Conservation (phyloP, 257 asterid species). For the Striga asiatica region DNA sequence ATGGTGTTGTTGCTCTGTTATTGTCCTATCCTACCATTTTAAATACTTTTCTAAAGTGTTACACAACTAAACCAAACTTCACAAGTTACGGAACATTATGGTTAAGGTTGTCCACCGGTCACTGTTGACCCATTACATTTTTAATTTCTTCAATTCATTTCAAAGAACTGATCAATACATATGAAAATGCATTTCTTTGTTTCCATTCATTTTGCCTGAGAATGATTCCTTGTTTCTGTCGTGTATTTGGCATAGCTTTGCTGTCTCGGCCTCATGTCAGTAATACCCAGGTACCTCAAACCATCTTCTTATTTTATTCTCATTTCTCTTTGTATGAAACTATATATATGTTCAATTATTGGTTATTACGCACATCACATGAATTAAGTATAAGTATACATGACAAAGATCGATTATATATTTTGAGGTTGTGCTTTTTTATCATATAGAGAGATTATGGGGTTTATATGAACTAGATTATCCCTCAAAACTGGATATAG, state of each 20-base stretch:
- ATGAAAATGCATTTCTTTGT: conserved; percentile 1
- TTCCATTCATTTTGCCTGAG: neutral
- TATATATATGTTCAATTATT: too few relatives aligned
- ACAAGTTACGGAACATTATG: conserved; percentile 7
- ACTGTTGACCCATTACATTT: conserved; percentile 7
- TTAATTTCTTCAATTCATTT: conserved; percentile 15
- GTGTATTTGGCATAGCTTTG: conserved; percentile 20
- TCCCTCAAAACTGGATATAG: too few relatives aligned
- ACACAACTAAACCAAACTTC: conserved; percentile 14
- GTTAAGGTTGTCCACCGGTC: conserved; percentile 15
- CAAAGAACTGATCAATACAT: neutral
- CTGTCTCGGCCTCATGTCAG: conserved; percentile 19
- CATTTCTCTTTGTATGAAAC: too few relatives aligned
- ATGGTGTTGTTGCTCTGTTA: conserved; percentile 21
- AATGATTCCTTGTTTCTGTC: neutral
- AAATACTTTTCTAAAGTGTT: neutral
- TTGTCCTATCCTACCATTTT: conserved; percentile 12
- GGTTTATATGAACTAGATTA: too few relatives aligned
- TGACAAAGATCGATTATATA: too few relatives aligned
- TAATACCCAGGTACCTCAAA: conserved; percentile 19
- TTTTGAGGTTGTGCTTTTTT: too few relatives aligned
- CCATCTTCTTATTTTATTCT: too few relatives aligned
- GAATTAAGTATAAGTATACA: too few relatives aligned
- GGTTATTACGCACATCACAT: too few relatives aligned
- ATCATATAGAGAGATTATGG: too few relatives aligned